A percentile compares a stretch with the other conserved stretches of the same genome.
phyloP scores from a whole-genome alignment of 306 rosid genomes.

The Dicorynia guianensis region DNA sequence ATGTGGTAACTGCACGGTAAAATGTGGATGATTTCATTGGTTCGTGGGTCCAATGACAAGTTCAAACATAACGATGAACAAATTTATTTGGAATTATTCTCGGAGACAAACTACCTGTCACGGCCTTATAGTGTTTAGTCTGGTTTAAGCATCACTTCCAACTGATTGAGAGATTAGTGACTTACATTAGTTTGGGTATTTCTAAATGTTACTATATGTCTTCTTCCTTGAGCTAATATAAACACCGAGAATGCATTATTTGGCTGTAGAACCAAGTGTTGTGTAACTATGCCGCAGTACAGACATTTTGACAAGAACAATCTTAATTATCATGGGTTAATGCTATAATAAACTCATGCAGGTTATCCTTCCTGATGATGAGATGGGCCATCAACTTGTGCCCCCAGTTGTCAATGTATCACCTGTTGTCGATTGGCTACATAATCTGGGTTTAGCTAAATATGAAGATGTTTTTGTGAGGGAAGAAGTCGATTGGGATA shows the following conservation, averaged over 20 bases:
- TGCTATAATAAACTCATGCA: constrained; percentile 38
- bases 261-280: neutral
- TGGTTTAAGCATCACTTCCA: constrained; percentile 1
- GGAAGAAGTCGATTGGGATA: constrained; percentile 90
- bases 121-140: neutral
- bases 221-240: neutral
- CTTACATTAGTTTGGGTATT: too few species aligned
- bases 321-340: neutral
- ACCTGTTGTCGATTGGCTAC: constrained; percentile 72
- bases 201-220: too few species aligned
- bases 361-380: constrained; percentile 48
- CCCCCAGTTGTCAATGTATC: constrained; percentile 42
- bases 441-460: constrained; percentile 64
- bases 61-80: neutral
- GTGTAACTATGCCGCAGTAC: neutral
- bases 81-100: too few species aligned
- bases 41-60: neutral
- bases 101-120: neutral
- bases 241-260: neutral
- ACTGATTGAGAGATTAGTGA: neutral
- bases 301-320: neutral
- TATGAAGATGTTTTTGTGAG: constrained; percentile 69
- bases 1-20: neutral
- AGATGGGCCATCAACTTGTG: constrained; percentile 41
- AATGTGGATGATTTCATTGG: neutral